Percentiles rank a stretch among this genome's conserved stretches.
These are phyloP conservation scores for Penicillium hesseltinei DNA, from an alignment of 2,329 filamentous ascomycete genomes.

Conservation along the genomic window DNA sequence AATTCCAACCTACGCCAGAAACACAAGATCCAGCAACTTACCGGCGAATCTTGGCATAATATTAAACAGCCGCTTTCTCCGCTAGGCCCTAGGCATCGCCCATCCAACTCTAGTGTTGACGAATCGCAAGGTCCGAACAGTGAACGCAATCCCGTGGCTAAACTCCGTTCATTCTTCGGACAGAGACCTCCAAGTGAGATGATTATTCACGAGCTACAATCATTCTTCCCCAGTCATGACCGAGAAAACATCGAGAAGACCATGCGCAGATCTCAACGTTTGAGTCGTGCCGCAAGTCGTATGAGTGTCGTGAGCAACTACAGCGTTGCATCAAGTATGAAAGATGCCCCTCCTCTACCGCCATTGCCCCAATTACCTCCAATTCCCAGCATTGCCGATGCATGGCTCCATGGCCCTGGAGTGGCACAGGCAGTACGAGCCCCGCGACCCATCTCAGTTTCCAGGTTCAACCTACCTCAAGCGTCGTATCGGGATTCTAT, in stretches of 20 bases:
- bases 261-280: constrained; percentile 81
- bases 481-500: constrained; percentile 80
- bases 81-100: constrained; percentile 43
- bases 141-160: constrained; percentile 40
- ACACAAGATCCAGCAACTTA: constrained; percentile 81
- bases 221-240: constrained; percentile 94
- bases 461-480: constrained; percentile 57
- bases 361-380: constrained; percentile 48
- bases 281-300: constrained; percentile 89
- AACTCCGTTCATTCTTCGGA: constrained; percentile 71
- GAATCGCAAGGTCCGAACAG: constrained; percentile 27
- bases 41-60: constrained; percentile 82
- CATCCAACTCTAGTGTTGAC: constrained; percentile 27
- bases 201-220: constrained; percentile 92
- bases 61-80: constrained; percentile 87
- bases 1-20: constrained; percentile 72
- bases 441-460: constrained; percentile 60
- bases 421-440: constrained; percentile 52
- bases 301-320: constrained; percentile 91
- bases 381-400: constrained; percentile 91
- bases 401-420: constrained; percentile 66
- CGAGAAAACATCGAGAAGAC: constrained; percentile 94
- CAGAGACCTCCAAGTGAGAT: constrained; percentile 92
- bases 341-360: constrained; percentile 67
- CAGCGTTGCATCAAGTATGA: constrained; percentile 87